These are phyloP conservation scores for Fabrea salina DNA, from an alignment of 169 alveolate genomes.

Conservation along the genomic window DNA sequence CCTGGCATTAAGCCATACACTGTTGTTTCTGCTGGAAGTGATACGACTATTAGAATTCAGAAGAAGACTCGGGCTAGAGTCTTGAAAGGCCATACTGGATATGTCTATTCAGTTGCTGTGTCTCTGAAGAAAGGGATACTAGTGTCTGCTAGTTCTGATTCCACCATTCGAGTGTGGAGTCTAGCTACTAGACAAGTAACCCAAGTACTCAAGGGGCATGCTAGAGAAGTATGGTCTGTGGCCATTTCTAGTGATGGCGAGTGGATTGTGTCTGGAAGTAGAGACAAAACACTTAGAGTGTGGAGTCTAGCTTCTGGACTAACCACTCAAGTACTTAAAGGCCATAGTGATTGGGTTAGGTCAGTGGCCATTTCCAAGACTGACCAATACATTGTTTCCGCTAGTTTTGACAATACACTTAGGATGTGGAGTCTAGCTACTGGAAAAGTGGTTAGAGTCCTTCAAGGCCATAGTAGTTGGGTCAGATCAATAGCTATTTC, in stretches of 20 bases:
- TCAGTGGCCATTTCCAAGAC: neutral
- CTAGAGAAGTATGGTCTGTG: neutral
- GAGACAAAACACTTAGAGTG: constrained; percentile 5
- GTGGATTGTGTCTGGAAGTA: constrained; percentile 16
- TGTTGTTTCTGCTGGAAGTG: too few relatives aligned
- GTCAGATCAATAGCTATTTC: too few relatives aligned
- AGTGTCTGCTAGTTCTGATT: neutral
- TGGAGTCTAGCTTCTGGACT: neutral
- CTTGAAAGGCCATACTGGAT: too few relatives aligned
- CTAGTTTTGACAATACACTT: neutral
- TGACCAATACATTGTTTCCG: neutral
- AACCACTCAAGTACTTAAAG: neutral
- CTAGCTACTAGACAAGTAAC: neutral
- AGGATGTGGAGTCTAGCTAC: neutral
- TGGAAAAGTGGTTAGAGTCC: neutral
- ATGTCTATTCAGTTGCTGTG: too few relatives aligned
- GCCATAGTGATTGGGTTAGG: neutral
- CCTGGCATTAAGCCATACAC: too few relatives aligned
- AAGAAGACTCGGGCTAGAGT: too few relatives aligned
- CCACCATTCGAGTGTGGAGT: constrained; percentile 13
- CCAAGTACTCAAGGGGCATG: neutral
- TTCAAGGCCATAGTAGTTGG: neutral
- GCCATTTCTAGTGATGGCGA: neutral
- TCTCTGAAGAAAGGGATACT: too few relatives aligned
- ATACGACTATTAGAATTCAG: too few relatives aligned